phyloP scores from a whole-genome alignment of 805 yeast species.

The Candida oleophila region DNA sequence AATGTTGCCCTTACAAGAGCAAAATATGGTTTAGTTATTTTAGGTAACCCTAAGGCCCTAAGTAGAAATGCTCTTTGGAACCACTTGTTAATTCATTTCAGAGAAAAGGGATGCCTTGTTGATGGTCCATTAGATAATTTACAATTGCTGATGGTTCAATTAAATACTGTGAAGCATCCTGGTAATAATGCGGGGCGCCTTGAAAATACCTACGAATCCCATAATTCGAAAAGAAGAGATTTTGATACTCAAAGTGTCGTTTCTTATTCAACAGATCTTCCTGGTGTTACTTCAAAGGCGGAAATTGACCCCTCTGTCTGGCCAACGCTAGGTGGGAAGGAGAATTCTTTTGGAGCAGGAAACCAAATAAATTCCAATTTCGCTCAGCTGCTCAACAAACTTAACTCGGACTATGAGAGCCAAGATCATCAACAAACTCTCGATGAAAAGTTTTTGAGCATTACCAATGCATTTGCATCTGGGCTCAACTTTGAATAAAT shows the following conservation, averaged over 20 bases:
- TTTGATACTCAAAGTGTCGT: constrained; percentile 28
- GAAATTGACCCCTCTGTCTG: constrained; percentile 16
- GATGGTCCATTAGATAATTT: constrained; percentile 85
- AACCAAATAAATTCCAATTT: constrained; percentile 30
- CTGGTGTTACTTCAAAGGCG: not conserved
- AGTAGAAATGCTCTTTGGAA: constrained; percentile 76
- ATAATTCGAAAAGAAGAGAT: constrained; percentile 9
- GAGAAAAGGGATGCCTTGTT: constrained; percentile 84
- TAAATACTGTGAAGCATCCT: constrained; percentile 16
- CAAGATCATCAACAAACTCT: constrained; percentile 6
- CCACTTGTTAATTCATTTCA: constrained; percentile 68
- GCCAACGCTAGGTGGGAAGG: constrained; percentile 25
- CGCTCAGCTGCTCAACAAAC: constrained; percentile 25
- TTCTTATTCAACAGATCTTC: constrained; percentile 18
- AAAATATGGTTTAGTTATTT: constrained; percentile 46
- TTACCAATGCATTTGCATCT: constrained; percentile 40
- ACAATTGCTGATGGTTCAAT: constrained; percentile 66
- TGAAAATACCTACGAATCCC: not conserved
- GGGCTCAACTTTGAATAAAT: constrained; percentile 12
- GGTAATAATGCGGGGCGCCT: not conserved
- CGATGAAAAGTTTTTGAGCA: constrained; percentile 35
- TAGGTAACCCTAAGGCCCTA: constrained; percentile 83
- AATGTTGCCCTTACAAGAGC: constrained; percentile 47
- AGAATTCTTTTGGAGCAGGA: constrained; percentile 10
- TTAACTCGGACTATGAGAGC: constrained; percentile 10